Conservation (phyloP, 2,329 filamentous ascomycete genomes). For the Thermoascus crustaceus region DNA sequence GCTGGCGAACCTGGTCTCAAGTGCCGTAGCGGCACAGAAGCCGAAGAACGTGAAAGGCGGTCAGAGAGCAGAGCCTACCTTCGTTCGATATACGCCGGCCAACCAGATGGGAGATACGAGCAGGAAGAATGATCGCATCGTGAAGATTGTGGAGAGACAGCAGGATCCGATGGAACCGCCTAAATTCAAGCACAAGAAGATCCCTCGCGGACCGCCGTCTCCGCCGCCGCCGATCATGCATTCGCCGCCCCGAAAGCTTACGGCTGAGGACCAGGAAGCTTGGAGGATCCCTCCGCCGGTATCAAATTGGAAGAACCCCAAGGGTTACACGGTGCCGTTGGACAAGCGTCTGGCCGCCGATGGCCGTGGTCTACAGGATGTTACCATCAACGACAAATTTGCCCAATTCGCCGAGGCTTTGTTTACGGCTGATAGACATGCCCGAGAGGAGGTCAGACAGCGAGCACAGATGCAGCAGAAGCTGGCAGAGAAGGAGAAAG, state of each 20-base stretch:
- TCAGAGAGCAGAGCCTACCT: constrained; percentile 77
- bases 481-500: constrained; percentile 91
- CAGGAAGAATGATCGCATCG: constrained; percentile 87
- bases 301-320: constrained; percentile 99
- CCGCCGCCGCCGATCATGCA: constrained; percentile 93
- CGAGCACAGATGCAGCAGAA: constrained; percentile 91
- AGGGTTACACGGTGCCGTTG: constrained; percentile 91
- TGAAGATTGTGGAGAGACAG: constrained; percentile 96
- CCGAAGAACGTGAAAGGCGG: constrained; percentile 87
- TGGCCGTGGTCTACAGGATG: constrained; percentile 81
- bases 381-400: constrained; percentile 97
- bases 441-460: constrained; percentile 89
- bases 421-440: constrained; percentile 89
- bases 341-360: constrained; percentile 95
- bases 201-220: constrained; percentile 82
- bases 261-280: constrained; percentile 91
- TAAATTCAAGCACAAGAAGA: constrained; percentile 99
- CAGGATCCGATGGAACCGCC: constrained; percentile 93
- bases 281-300: constrained; percentile 90
- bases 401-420: constrained; percentile 91
- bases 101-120: constrained; percentile 89
- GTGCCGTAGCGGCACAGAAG: constrained; percentile 84
- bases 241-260: constrained; percentile 87
- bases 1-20: constrained; percentile 69
- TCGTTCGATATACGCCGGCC: constrained; percentile 89